phyloP scores from a whole-genome alignment of 805 yeast species.

The Yarrowia sp. region DNA sequence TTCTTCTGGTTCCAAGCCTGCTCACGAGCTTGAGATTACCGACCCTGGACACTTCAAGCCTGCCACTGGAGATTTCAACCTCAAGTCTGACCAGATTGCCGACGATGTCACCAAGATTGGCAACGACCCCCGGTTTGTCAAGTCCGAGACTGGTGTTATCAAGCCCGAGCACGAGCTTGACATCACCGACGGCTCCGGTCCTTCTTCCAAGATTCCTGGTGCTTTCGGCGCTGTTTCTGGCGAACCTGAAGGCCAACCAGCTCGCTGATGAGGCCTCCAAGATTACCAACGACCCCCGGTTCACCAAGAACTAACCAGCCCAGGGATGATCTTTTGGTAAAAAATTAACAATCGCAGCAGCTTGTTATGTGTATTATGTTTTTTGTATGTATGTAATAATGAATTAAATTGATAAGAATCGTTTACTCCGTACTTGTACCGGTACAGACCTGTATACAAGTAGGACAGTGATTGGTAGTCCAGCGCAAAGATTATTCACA shows the following conservation, averaged over 20 bases:
- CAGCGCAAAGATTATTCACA: no score
- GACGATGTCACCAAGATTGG: neutral
- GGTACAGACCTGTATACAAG: no score
- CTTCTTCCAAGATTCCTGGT: neutral
- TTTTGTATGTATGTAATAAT: constrained; percentile 7
- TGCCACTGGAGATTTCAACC: neutral
- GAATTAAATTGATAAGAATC: neutral
- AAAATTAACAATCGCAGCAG: neutral
- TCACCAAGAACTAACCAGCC: neutral
- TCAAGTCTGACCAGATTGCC: neutral
- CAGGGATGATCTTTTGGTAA: neutral
- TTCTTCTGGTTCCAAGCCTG: neutral
- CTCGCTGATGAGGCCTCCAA: neutral
- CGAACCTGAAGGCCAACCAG: neutral
- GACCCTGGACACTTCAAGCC: neutral
- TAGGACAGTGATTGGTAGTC: no score
- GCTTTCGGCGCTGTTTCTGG: neutral
- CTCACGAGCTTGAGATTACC: neutral
- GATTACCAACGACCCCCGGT: neutral
- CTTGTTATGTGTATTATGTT: neutral
- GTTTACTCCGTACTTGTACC: no score
- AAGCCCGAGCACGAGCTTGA: neutral
- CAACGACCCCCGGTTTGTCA: neutral
- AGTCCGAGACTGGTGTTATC: neutral
- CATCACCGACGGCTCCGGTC: neutral